Evolutionary conservation across 139 green algal species (phyloP), one percentile per base, ranked within the genome.

Genomic region (Volvox africanus): DNA sequence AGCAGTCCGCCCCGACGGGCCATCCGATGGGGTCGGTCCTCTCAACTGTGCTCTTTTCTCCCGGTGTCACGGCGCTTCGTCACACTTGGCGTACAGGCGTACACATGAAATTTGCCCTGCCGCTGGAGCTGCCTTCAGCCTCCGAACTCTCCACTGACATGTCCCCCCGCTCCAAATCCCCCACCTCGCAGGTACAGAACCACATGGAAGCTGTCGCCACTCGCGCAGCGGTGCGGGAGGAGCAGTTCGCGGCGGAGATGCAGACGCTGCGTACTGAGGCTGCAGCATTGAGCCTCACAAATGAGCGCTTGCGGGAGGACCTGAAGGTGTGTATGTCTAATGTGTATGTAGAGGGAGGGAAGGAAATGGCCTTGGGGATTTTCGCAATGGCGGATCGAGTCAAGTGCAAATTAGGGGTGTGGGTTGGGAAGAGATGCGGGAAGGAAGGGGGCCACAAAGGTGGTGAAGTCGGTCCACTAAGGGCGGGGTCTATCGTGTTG

Each of bases 221-320:
- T 13, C 86, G 86, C 2, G 86, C 36, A 5, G 86, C 86, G 44
- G 73, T 84, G 73, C 86, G 86, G 0, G 86, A 90, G 86, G 86
- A 90, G 68, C 28, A 44, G 30, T 61, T 90, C 32, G 22, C 28
- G 22, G 18, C 21, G 30, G 86, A 90, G 86, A 55, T 32, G 11
- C 36, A 33, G 30, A 55, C 37, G 30, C 75, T 83, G 75, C 86
- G 86, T 55, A 26, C 17, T 0, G 86, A 90, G 50, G 50, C 20
- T 26, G 75, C 86, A 20, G 33, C 26, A 2, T 21, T 84, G 20
- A 20, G 37, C 14, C 50, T 90, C 50, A 50, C 50, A 55, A 90
- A 90, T 30, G 86, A 90, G 73, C 73, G 75, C 12, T 55, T 90
- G 50, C 3, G 16, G 32, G 86, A 16, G 55, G 86, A 90, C 22